phyloP scores from a whole-genome alignment of 345 rosid species.

The Isatis tinctoria region DNA sequence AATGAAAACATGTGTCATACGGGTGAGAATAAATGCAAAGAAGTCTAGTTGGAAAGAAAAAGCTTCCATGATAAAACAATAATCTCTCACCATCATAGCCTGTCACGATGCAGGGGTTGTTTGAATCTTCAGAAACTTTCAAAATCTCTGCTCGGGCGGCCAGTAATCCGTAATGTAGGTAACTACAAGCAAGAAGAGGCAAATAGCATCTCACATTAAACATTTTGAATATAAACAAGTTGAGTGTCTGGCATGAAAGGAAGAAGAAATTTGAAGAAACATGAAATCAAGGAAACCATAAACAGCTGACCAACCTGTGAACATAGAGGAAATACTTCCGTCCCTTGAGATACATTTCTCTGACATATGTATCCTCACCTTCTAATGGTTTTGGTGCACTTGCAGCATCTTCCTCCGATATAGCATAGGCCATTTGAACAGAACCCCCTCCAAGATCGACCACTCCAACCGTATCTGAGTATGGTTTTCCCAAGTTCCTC shows the following conservation, averaged over 20 bases:
- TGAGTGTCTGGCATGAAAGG: not conserved
- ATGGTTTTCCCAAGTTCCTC: slow-evolving; percentile 72
- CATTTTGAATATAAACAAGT: not conserved
- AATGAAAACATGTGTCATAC: not conserved
- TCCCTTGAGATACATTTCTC: slow-evolving; percentile 75
- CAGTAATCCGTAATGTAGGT: slow-evolving; percentile 86
- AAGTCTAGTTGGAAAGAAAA: not conserved
- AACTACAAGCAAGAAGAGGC: slow-evolving; percentile 48
- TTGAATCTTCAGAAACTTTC: slow-evolving; percentile 57
- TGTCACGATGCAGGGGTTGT: slow-evolving; percentile 73
- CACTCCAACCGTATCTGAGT: slow-evolving; percentile 81
- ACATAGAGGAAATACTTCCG: slow-evolving; percentile 82
- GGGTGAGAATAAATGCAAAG: not conserved
- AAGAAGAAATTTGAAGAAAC: slow-evolving; percentile 1
- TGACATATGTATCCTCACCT: slow-evolving; percentile 81
- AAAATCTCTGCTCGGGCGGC: slow-evolving; percentile 97
- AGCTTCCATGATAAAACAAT: not conserved
- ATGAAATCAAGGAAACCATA: not conserved
- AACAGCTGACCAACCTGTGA: slow-evolving; percentile 58
- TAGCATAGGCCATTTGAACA: slow-evolving; percentile 99
- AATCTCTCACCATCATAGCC: slow-evolving; percentile 70
- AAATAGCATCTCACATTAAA: not conserved
- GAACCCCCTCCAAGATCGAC: slow-evolving; percentile 99
- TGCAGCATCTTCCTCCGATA: slow-evolving; percentile 72
- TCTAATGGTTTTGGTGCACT: slow-evolving; percentile 57